Conservation (phyloP, 768 basidiomycete species). For the Pholiota molesta region DNA sequence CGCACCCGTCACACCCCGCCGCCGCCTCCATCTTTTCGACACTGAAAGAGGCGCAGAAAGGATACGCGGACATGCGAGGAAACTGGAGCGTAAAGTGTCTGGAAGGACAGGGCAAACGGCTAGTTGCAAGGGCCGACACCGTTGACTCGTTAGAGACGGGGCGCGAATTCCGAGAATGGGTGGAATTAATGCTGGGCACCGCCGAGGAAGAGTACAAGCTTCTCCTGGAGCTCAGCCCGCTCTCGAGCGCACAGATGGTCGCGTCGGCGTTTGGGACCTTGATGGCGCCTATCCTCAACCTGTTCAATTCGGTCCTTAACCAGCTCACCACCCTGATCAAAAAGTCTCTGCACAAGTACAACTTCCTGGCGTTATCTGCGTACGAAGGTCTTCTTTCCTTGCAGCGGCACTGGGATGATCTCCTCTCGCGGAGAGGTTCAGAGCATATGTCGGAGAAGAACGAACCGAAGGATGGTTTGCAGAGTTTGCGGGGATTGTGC, state of each 20-base stretch:
- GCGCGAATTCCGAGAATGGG: conserved; percentile 73
- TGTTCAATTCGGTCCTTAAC: conserved; percentile 68
- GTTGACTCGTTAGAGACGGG: conserved; percentile 68
- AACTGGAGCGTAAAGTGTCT: conserved; percentile 76
- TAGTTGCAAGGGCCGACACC: conserved; percentile 72
- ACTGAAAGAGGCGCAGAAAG: conserved; percentile 76
- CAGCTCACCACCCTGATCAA: conserved; percentile 71
- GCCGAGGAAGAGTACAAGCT: conserved; percentile 77
- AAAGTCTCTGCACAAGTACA: conserved; percentile 75
- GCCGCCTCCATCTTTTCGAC: conserved; percentile 64
- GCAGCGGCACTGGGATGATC: conserved; percentile 68
- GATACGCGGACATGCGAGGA: conserved; percentile 87
- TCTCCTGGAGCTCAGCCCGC: conserved; percentile 62
- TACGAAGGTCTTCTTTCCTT: conserved; percentile 60
- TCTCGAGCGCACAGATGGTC: conserved; percentile 52
- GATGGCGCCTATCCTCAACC: conserved; percentile 61
- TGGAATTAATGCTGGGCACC: conserved; percentile 62
- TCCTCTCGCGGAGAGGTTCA: conserved; percentile 56
- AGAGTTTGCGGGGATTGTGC: conserved; percentile 66
- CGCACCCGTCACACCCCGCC: conserved; percentile 84
- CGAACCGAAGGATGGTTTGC: conserved; percentile 72
- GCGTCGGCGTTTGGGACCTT: conserved; percentile 64
- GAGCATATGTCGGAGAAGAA: conserved; percentile 52
- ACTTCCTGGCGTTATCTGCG: conserved; percentile 76
- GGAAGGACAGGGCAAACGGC: conserved; percentile 69